These are phyloP conservation scores for Backusella psychrophila DNA, from an alignment of 192 early-diverging fungal species.

Conservation along the genomic window DNA sequence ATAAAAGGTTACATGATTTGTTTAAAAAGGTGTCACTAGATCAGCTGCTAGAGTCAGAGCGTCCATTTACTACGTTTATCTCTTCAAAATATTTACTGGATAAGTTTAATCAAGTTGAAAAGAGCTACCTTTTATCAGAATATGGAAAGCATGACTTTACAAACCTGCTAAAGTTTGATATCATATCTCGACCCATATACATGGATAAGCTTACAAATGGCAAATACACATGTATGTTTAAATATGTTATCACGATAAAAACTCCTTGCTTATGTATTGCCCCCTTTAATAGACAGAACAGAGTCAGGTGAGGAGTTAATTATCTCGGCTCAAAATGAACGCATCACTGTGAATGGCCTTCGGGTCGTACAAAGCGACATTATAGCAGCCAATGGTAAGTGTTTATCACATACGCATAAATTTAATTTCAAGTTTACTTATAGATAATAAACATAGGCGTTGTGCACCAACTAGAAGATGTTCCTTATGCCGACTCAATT, in stretches of 20 bases:
- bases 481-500: slow-evolving; percentile 41
- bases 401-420: neutral
- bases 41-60: slow-evolving; percentile 18
- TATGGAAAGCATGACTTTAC: slow-evolving; percentile 41
- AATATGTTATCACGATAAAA: neutral
- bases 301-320: slow-evolving; percentile 11
- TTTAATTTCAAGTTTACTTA: slow-evolving; percentile 11
- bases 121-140: slow-evolving; percentile 30
- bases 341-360: slow-evolving; percentile 11
- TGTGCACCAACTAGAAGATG: slow-evolving; percentile 35
- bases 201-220: slow-evolving; percentile 26
- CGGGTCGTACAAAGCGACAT: slow-evolving; percentile 9
- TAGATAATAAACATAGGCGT: slow-evolving; percentile 7
- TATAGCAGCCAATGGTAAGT: slow-evolving; percentile 31
- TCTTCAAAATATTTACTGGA: slow-evolving; percentile 33
- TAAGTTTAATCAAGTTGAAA: slow-evolving; percentile 32
- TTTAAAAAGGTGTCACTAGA: slow-evolving; percentile 21
- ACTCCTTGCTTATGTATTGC: neutral
- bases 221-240: neutral
- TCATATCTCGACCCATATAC: slow-evolving; percentile 40
- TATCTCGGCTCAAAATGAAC: neutral
- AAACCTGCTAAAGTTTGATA: slow-evolving; percentile 34
- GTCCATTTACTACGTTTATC: slow-evolving; percentile 50
- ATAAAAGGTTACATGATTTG: slow-evolving; percentile 22
- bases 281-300: neutral